phyloP scores from a whole-genome alignment of 129 eudicot species.

The Lactuca saligna region DNA sequence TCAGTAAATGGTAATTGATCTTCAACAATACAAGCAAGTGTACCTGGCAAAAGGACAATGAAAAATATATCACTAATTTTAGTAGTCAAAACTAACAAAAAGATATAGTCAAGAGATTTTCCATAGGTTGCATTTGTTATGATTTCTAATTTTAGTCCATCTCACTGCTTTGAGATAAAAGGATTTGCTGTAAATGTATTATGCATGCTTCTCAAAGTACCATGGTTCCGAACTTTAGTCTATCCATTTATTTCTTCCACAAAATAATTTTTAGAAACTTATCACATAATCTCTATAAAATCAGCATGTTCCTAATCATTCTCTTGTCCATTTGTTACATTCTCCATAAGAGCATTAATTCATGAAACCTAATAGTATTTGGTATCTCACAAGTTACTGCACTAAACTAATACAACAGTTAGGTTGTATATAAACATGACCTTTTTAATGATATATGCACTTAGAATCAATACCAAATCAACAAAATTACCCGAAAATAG shows the following conservation, averaged over 20 bases:
- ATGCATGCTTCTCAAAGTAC: not conserved
- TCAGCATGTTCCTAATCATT: not conserved
- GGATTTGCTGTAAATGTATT: not conserved
- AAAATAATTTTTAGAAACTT: not conserved
- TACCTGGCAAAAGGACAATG: slow-evolving; percentile 24
- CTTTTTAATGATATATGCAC: not conserved
- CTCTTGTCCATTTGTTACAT: not conserved
- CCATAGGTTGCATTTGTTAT: not conserved
- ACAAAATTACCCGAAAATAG: slow-evolving; percentile 8
- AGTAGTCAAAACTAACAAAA: not conserved
- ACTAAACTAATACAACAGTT: slow-evolving; percentile 8
- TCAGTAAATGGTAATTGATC: no score
- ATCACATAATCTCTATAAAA: slow-evolving; percentile 1
- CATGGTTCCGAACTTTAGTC: not conserved
- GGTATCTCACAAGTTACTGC: not conserved
- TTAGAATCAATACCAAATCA: not conserved
- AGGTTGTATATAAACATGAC: not conserved
- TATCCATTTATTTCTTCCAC: not conserved
- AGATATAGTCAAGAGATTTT: not conserved
- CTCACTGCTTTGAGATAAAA: slow-evolving; percentile 6
- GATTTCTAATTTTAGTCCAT: slow-evolving; percentile 4
- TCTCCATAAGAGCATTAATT: not conserved
- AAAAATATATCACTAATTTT: not conserved
- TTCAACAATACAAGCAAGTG: no score
- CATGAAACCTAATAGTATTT: slow-evolving; percentile 17